Conservation (phyloP, 192 early-diverging fungal genomes). For the Umbelopsis sp. region DNA sequence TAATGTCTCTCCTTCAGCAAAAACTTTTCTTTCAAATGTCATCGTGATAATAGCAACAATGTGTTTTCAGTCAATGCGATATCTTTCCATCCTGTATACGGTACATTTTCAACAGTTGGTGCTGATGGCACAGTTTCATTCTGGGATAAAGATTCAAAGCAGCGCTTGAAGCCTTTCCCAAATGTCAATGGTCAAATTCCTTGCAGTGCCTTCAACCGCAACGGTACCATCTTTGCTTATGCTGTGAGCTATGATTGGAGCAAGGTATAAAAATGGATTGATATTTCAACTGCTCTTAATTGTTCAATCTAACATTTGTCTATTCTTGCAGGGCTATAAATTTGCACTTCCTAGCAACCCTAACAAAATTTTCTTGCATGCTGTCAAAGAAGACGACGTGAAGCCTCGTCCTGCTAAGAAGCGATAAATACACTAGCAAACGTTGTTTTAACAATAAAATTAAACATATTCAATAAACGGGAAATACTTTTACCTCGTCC, state of each 20-base stretch:
- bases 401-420: constrained; percentile 68
- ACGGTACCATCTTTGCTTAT: constrained; percentile 92
- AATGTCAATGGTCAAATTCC: constrained; percentile 69
- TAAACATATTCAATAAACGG: not conserved
- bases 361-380: constrained; percentile 81
- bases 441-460: not conserved
- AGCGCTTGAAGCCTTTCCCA: constrained; percentile 76
- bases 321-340: constrained; percentile 66
- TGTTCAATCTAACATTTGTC: not conserved
- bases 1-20: constrained; percentile 35
- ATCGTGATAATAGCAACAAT: constrained; percentile 70
- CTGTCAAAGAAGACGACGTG: constrained; percentile 77
- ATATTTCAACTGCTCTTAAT: constrained; percentile 2
- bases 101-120: constrained; percentile 88
- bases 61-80: constrained; percentile 73
- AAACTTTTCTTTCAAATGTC: constrained; percentile 95
- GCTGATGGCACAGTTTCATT: constrained; percentile 86
- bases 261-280: constrained; percentile 48
- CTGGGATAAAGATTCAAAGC: constrained; percentile 95
- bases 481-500: constrained; percentile 3
- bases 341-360: constrained; percentile 57
- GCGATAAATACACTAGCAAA: constrained; percentile 25
- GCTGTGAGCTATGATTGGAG: constrained; percentile 88
- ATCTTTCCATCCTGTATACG: constrained; percentile 82
- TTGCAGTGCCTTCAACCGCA: constrained; percentile 72